Evolutionary conservation across 2,329 filamentous ascomycete genomes (phyloP), one percentile per base, ranked within the genome.

Genomic region (Lasiodiplodia hormozganensis): DNA sequence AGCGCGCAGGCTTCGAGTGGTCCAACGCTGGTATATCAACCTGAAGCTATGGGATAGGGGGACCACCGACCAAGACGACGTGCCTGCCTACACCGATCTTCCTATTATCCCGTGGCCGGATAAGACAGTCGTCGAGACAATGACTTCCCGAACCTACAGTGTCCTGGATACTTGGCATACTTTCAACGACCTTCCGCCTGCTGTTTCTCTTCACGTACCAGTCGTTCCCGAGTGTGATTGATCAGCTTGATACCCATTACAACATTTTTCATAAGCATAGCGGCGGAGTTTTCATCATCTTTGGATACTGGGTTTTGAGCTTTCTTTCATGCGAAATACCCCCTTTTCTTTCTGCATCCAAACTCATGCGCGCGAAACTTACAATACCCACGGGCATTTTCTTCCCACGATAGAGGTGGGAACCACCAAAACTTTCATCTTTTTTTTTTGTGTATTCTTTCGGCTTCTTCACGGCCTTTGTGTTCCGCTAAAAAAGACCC

Each of bases 191-290:
- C 57, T 68, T 8, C 66, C 66, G 23, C 66, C 66, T 10, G 66
- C 57, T 54, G 66, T 68, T 53, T 68, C 66, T 54, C 66, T 68
- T 52, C 28, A 28, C 25, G 12, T 58, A 10, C 54, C 65, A 16
- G 23, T 23, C n/a, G 23, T 34, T 12, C 43, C 54, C 16, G 38
- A 67, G 23, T 36, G 40, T 34, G 54, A 67, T 25, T 38, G 43
- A 38, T 40, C 65, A 21, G 43, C 54, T 51, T 67, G 65, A 67
- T 67, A 67, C 65, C 65, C 65, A 38, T 11, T 23, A 38, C 43
- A n/a, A 60, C 54, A 51, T 31, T 58, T 67, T 67, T 49, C 40
- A 67, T 60, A 23, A 28, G 65, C 65, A 67, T 67, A 67, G 65
- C 65, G 28, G 47, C 65, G 65, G 65, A 67, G 65, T 67, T 67